Evolutionary conservation across 176 grass and related monocot species (phyloP).

Genomic region (Echinochloa phyllopogon): DNA sequence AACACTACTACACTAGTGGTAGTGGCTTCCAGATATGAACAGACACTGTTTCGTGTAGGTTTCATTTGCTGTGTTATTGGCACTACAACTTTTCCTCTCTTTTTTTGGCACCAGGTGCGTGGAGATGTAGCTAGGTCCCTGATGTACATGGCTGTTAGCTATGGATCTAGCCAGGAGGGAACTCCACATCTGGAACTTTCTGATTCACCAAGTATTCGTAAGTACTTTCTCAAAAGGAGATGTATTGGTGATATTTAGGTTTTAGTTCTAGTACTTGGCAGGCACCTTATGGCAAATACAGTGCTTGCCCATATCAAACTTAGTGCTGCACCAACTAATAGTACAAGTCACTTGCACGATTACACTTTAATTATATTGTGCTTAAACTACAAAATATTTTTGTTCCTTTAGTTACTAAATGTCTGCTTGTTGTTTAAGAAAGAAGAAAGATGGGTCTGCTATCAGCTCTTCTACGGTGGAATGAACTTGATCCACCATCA

Average conservation of each 20-base stretch:
- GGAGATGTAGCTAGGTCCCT: constrained; percentile 82
- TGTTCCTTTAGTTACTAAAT: constrained; percentile 1
- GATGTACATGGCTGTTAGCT: constrained; percentile 83
- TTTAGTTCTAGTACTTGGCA: neutral
- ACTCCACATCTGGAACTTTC: constrained; percentile 62
- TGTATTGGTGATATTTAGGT: neutral
- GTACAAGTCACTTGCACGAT: neutral
- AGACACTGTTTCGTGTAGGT: neutral
- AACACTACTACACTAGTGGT: neutral
- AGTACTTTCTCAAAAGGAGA: constrained; percentile 35
- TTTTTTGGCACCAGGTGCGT: constrained; percentile 52
- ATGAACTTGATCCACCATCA: constrained; percentile 77
- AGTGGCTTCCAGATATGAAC: constrained; percentile 9
- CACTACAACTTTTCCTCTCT: neutral
- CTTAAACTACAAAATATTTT: neutral
- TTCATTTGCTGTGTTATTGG: neutral
- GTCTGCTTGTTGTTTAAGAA: constrained; percentile 48
- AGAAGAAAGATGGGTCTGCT: constrained; percentile 74
- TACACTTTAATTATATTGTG: neutral
- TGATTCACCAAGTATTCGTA: constrained; percentile 72
- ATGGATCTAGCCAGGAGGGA: constrained; percentile 61
- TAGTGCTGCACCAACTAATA: neutral
- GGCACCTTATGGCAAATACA: neutral
- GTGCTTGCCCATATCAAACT: neutral
- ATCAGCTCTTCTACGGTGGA: constrained; percentile 68